Conservation (phyloP, 306 rosid species). For the Prinsepia uniflora region DNA sequence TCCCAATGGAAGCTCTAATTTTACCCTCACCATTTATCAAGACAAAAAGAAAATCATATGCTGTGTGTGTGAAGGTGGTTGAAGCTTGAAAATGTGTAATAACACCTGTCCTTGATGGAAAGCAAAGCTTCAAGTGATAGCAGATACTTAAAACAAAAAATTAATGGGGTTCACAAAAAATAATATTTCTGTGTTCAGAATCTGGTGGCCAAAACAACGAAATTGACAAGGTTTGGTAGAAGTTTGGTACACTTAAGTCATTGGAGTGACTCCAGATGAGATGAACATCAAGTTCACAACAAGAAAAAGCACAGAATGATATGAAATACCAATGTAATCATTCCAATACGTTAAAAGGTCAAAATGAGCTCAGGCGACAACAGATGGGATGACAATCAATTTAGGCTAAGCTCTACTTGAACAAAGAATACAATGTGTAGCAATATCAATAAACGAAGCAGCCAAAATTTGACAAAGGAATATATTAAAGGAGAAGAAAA, state of each 20-base stretch:
- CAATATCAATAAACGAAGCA: not conserved
- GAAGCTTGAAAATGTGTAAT: too few species aligned
- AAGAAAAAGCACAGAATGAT: not conserved
- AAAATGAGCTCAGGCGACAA: not conserved
- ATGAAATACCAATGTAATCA: not conserved
- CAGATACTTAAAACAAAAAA: not conserved
- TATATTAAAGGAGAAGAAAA: constrained; percentile 6
- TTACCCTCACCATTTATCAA: not conserved
- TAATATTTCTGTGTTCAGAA: not conserved
- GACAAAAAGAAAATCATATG: not conserved
- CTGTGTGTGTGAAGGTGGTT: too few species aligned
- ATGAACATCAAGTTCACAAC: not conserved
- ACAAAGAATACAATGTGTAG: not conserved
- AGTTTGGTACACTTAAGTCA: not conserved
- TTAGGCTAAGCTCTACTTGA: not conserved
- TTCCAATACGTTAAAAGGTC: not conserved
- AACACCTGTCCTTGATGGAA: not conserved
- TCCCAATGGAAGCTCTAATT: constrained; percentile 7
- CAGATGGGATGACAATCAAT: not conserved
- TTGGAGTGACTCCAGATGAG: not conserved
- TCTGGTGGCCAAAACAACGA: not conserved
- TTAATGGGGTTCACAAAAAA: not conserved
- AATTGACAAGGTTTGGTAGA: not conserved
- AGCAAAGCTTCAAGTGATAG: not conserved
- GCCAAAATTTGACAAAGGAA: not conserved